Conservation (phyloP, 2,329 filamentous ascomycete genomes). For the Aspergillus texensis region DNA sequence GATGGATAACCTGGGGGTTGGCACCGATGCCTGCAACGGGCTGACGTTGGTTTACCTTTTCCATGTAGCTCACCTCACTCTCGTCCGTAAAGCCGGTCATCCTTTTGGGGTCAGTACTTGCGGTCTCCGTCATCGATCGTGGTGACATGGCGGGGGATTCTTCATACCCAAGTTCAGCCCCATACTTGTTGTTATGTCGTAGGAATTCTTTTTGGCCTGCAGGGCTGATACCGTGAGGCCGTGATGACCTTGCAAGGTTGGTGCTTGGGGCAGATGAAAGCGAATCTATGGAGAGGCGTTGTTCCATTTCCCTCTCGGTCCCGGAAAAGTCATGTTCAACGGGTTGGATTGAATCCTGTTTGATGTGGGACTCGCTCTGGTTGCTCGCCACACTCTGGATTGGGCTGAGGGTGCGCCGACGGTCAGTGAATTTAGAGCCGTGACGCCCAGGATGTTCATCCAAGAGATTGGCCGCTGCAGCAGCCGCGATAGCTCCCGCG, state of each 20-base stretch:
- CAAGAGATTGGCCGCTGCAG: constrained; percentile 41
- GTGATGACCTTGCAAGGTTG: constrained; percentile 57
- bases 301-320: constrained; percentile 59
- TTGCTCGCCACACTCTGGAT: constrained; percentile 92
- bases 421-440: constrained; percentile 56
- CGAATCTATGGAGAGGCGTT: constrained; percentile 59
- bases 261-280: constrained; percentile 61
- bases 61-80: constrained; percentile 59
- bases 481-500: constrained; percentile 42
- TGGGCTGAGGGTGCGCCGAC: constrained; percentile 76
- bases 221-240: constrained; percentile 56
- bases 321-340: constrained; percentile 59
- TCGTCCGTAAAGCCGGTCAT: constrained; percentile 58
- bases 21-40: constrained; percentile 71
- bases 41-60: constrained; percentile 65
- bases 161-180: constrained; percentile 43
- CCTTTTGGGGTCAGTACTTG: constrained; percentile 54
- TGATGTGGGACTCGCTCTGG: constrained; percentile 68
- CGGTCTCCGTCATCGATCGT: constrained; percentile 43
- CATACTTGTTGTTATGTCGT: constrained; percentile 42
- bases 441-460: constrained; percentile 52
- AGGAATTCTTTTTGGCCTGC: constrained; percentile 55
- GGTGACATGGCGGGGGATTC: constrained; percentile 31
- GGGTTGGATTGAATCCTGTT: constrained; percentile 58
- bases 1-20: constrained; percentile 76